Percentiles rank a stretch among this genome's conserved stretches.
Evolutionary conservation across 2,329 filamentous ascomycete genomes (phyloP).

Genomic region (Whalleya microplaca): DNA sequence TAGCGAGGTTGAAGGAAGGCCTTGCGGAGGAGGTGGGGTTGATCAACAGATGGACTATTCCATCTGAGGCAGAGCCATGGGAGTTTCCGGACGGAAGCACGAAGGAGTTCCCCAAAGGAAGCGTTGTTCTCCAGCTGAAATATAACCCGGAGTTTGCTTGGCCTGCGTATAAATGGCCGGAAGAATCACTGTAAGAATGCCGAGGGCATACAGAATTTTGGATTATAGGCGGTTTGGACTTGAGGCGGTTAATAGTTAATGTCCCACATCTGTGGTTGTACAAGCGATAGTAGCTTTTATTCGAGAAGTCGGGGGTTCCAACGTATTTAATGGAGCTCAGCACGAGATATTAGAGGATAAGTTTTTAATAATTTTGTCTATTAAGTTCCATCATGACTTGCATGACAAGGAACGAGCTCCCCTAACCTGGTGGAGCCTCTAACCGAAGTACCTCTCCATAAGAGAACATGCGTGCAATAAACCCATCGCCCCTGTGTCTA

Average conservation of each 20-base stretch:
- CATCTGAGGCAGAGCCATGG: not conserved
- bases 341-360: no score
- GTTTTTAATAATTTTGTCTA: not conserved
- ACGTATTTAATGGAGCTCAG: no score
- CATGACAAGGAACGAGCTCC: not conserved
- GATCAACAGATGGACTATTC: not conserved
- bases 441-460: not conserved
- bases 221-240: no score
- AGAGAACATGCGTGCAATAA: not conserved
- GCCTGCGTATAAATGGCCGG: constrained; percentile 20
- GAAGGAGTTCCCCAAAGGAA: constrained; percentile 27
- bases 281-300: no score
- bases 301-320: no score
- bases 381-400: constrained; percentile 1
- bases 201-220: no score
- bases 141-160: constrained; percentile 26
- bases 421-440: not conserved
- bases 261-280: no score
- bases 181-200: constrained; percentile 13
- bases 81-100: constrained; percentile 20
- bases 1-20: constrained; percentile 9
- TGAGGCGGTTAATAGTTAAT: no score
- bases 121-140: constrained; percentile 17
- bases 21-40: constrained; percentile 5
- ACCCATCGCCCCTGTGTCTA: not conserved